Conservation (phyloP, 176 grass and related monocot genomes). For the Phoenix roebelenii region DNA sequence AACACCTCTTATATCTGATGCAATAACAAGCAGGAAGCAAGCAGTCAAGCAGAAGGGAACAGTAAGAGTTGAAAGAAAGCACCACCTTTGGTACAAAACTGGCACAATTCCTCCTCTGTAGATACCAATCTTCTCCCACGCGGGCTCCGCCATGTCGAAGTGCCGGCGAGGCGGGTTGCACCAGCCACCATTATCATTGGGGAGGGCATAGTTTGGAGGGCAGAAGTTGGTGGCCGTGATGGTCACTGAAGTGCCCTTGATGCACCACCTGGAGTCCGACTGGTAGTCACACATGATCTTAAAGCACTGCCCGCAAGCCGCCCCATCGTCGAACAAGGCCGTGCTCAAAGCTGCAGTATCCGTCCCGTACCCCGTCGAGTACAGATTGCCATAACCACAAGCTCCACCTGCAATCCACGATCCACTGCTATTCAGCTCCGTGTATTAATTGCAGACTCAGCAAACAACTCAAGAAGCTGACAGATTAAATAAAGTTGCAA, state of each 20-base stretch:
- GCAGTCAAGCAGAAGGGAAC: neutral
- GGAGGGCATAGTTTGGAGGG: conserved; percentile 44
- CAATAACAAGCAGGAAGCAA: too few relatives aligned
- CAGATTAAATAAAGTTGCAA: too few relatives aligned
- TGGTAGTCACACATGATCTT: conserved; percentile 40
- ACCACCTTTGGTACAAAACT: conserved; percentile 38
- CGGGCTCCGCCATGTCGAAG: conserved; percentile 79
- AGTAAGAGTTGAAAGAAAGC: neutral
- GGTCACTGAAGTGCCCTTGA: conserved; percentile 29
- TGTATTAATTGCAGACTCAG: neutral
- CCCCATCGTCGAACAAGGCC: conserved; percentile 48
- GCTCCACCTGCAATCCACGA: conserved; percentile 36
- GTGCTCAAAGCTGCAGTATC: conserved; percentile 67
- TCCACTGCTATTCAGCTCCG: neutral
- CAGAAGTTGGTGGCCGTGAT: conserved; percentile 85
- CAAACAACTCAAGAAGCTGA: too few relatives aligned
- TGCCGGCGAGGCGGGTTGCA: conserved; percentile 88
- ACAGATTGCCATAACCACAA: conserved; percentile 74
- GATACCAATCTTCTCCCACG: conserved; percentile 54
- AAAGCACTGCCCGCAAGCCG: conserved; percentile 73
- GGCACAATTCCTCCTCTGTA: conserved; percentile 55
- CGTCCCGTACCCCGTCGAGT: conserved; percentile 66
- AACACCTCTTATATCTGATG: too few relatives aligned
- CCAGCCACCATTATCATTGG: conserved; percentile 60
- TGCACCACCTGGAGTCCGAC: conserved; percentile 24